Base-by-base conservation (phyloP, 208 protist genomes). In the Trichomonas tenax region DNA sequence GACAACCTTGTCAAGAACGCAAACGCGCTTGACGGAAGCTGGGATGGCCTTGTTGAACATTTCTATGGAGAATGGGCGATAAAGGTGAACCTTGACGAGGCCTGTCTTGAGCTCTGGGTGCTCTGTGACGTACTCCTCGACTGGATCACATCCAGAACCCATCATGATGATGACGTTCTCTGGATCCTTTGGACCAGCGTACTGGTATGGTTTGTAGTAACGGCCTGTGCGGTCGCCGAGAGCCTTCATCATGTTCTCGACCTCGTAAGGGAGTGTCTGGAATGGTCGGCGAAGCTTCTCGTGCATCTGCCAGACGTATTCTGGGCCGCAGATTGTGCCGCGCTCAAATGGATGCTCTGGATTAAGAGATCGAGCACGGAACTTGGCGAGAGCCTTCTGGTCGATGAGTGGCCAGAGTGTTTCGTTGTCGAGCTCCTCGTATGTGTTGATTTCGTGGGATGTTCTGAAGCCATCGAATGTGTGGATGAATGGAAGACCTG, bases 41-140 rank as follows among this genome's bases (percentile, higher is more conserved):
- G 98, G 98, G 17, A 98, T 49, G 40, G 97, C 96, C 17, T 10
- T n/a, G 34, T 36, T 11, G 26, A 82, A 36, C 17, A 11, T 81
- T 23, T 97, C 31, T 23, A 26, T 40, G n/a, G 86, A 95, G 96
- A 97, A 98, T 17, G 98, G 98, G 17, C 98, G 58, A 96, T 97
- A 98, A 26, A 98, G 95, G 40, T 96, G 96, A 48, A 98, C 97
- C 96, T 98, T 97, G 40, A 98, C 15, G 26, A 98, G 34, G 81
- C 98, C 98, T 45, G 98, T 97, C 96, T 98, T 98, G 49, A 97
- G 48, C 36, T 97, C 98, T 46, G 63, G 63, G 63, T 82, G 63
- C 4, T 11, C 34, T 8, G 6, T 10, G 26, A 82, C 34, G 26
- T 82, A 82, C 34, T 82, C 63, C 34, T 82, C 63, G 34, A 82